A percentile compares a stretch with the other conserved stretches of the same genome.
These are phyloP conservation scores for Chamaenerion angustifolium DNA, from an alignment of 345 rosid genomes.

Conservation along the genomic window DNA sequence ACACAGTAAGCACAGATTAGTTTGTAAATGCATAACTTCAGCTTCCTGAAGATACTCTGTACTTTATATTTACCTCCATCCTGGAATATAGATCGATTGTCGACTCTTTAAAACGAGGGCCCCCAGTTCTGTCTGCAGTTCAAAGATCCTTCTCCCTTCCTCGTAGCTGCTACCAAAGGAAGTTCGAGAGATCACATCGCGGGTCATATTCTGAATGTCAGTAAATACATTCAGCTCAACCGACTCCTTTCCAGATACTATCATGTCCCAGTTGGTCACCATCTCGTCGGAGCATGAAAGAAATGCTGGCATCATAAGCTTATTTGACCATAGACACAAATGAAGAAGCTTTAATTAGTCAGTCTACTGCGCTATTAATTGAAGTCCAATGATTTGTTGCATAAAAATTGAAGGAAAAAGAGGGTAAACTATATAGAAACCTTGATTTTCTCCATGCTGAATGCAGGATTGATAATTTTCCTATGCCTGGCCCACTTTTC, in stretches of 20 bases:
- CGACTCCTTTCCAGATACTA: constrained; percentile 1
- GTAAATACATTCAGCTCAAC: constrained; percentile 27
- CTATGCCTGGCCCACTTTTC: constrained; percentile 9
- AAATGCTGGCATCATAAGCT: constrained; percentile 21
- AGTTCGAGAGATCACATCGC: constrained; percentile 27
- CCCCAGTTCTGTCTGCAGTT: constrained; percentile 10
- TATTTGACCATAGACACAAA: neutral
- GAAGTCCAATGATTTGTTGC: too few species aligned
- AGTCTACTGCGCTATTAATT: neutral
- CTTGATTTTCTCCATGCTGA: constrained; percentile 12
- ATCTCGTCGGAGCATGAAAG: constrained; percentile 14
- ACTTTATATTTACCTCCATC: constrained; percentile 20
- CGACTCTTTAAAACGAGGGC: neutral
- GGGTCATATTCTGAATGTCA: constrained; percentile 16
- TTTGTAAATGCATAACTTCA: neutral
- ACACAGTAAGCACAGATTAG: neutral
- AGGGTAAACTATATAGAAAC: neutral
- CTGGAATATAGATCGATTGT: constrained; percentile 14
- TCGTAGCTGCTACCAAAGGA: constrained; percentile 30
- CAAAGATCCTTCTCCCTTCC: constrained; percentile 29
- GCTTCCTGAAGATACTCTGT: neutral
- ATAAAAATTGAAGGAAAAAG: neutral
- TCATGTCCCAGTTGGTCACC: constrained; percentile 18
- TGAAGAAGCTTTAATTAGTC: neutral
- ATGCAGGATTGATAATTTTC: constrained; percentile 12